Base-by-base conservation (phyloP, 257 asterid genomes). In the Lycium barbarum region DNA sequence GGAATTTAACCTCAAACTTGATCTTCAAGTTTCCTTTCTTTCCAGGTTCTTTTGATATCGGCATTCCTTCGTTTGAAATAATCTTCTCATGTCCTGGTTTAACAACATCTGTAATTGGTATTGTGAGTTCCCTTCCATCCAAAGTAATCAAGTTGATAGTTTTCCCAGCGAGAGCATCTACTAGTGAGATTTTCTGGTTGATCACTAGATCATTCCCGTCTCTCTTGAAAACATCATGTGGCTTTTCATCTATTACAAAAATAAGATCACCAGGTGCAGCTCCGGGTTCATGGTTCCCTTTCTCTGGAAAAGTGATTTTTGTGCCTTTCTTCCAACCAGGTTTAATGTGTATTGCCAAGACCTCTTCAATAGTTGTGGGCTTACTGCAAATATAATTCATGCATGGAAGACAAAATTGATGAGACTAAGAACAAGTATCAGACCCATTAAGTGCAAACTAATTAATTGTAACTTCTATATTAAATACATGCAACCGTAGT, bases 241-340 rank as follows among this genome's bases (percentile, higher is more conserved):
- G 98, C 89, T 94, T 94, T 89, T 96, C 98, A 59, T 96, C 98
- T 1, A 96, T 88, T 58, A 93, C 93, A 90, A 96, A 94, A 33
- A 94, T 92, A 47, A 95, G 93, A 86, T 95, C 33, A 26, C 33
- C 33, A 26, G 33, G 33, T 26, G 33, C 33, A 26, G 33, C 33
- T 26, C 99, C 0, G 68, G 92, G 91, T 83, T 92, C 92, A 61
- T 92, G 96, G 11, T 93, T 91, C 81, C 99, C 99, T 86, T 94
- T 96, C 85, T 96, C 98, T 8, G 96, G 99, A 71, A 96, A 96
- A 15, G 99, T 96, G 86, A 96, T 92, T 84, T 96, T 96, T 8
- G 99, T 96, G 59, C 99, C 99, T 88, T 96, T 94, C 86, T 96
- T 96, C 99, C 99, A 94, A 14, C 99, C 99, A 6, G 99, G 98